Percentiles rank a stretch among this genome's conserved stretches.
phyloP scores from a whole-genome alignment of 768 basidiomycete genomes.

The Tubosaeta brunneosetosa region DNA sequence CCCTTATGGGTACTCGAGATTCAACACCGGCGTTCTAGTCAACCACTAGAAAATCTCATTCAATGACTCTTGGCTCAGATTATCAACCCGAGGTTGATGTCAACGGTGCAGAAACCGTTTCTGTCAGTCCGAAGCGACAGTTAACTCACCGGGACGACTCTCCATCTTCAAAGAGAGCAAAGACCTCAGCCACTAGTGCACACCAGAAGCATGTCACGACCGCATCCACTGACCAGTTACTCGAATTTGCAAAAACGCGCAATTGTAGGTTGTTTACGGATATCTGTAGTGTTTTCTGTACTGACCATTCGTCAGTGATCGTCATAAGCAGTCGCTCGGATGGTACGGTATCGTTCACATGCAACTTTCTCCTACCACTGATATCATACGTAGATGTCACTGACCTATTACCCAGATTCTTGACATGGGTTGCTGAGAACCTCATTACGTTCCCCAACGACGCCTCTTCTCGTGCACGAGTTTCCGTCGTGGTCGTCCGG shows the following conservation, averaged over 20 bases:
- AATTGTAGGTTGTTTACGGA: conserved; percentile 16
- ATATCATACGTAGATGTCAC: conserved; percentile 13
- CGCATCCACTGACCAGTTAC: conserved; percentile 8
- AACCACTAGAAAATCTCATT: neutral
- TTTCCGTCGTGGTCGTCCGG: conserved; percentile 20
- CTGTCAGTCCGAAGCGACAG: conserved; percentile 15
- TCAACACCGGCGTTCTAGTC: too few relatives aligned
- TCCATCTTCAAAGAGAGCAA: conserved; percentile 12
- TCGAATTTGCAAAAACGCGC: conserved; percentile 17
- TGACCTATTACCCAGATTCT: conserved; percentile 16
- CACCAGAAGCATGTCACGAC: conserved; percentile 1
- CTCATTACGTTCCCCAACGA: neutral
- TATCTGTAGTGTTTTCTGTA: neutral
- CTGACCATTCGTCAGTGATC: conserved; percentile 17
- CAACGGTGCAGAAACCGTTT: conserved; percentile 15
- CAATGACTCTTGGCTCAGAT: neutral
- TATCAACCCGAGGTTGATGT: conserved; percentile 8
- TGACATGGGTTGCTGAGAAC: conserved; percentile 13
- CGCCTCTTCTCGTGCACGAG: conserved; percentile 1
- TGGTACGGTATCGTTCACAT: conserved; percentile 6
- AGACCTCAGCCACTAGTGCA: neutral
- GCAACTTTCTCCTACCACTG: neutral
- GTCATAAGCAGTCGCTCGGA: conserved; percentile 14
- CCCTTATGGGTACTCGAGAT: neutral
- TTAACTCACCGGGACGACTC: conserved; percentile 1